phyloP scores from a whole-genome alignment of 495 filamentous ascomycete genomes.

The Cenococcum geophilum region DNA sequence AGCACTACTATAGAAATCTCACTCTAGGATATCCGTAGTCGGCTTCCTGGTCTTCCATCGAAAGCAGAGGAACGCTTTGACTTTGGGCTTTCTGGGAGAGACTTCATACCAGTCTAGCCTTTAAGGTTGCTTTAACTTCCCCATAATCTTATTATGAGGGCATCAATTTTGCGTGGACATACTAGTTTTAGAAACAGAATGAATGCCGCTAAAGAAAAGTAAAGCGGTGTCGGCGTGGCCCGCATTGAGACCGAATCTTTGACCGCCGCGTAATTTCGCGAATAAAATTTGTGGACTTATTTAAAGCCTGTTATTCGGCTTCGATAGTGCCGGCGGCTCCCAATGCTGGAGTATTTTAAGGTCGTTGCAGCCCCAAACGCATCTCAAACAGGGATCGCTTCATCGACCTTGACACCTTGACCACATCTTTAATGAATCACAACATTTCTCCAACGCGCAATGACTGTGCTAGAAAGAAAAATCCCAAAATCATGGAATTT shows the following conservation, averaged over 20 bases:
- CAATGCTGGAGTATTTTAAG: constrained; percentile 12
- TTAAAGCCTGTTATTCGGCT: constrained; percentile 6
- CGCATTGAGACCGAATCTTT: constrained; percentile 5
- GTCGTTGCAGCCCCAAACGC: constrained; percentile 26
- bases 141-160: neutral
- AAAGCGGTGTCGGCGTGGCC: neutral
- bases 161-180: neutral
- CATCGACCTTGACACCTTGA: constrained; percentile 13
- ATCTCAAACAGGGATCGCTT: constrained; percentile 29
- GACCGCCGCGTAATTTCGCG: constrained; percentile 2
- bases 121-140: no score
- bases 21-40: no score
- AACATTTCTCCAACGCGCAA: neutral
- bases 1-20: no score
- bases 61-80: no score
- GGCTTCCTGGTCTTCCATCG: no score
- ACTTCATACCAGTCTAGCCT: no score
- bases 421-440: neutral
- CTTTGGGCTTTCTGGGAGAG: no score
- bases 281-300: neutral
- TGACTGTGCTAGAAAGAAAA: no score
- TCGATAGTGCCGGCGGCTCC: neutral
- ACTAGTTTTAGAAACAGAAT: neutral
- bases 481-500: no score
- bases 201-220: neutral